These are phyloP conservation scores for Fusarium sp. DNA, from an alignment of 2,329 filamentous ascomycete genomes.

Conservation along the genomic window DNA sequence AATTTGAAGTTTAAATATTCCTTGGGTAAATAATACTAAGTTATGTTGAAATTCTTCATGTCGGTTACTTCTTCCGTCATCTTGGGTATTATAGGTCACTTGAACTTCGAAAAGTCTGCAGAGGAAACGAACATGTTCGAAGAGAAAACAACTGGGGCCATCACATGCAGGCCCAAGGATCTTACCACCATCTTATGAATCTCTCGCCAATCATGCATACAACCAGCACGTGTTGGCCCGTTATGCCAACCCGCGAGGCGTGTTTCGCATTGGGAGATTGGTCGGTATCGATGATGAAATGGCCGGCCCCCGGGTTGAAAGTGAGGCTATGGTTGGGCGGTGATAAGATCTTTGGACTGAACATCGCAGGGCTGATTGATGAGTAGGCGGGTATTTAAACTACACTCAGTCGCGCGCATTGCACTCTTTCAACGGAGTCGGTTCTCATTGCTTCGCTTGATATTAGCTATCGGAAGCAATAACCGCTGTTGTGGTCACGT, in stretches of 20 bases:
- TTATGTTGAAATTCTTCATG: neutral
- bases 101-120: neutral
- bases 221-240: slow-evolving; percentile 1
- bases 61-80: no score
- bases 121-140: slow-evolving; percentile 9
- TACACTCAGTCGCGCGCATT: neutral
- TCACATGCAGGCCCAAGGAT: neutral
- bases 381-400: neutral
- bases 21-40: no score
- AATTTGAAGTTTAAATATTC: no score
- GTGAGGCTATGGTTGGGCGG: neutral
- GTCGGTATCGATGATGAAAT: neutral
- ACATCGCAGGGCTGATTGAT: neutral
- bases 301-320: slow-evolving; percentile 4
- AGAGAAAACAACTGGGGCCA: slow-evolving; percentile 10
- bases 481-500: neutral
- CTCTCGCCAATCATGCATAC: slow-evolving; percentile 27
- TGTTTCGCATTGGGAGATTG: neutral
- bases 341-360: neutral
- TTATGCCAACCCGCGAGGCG: slow-evolving; percentile 12
- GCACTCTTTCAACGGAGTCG: no score
- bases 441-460: neutral
- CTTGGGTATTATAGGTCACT: neutral
- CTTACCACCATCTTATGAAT: slow-evolving; percentile 6
- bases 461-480: neutral